Evolutionary conservation across 1,139 yeast species (phyloP).

Genomic region (Nakaseomyces delphensis): DNA sequence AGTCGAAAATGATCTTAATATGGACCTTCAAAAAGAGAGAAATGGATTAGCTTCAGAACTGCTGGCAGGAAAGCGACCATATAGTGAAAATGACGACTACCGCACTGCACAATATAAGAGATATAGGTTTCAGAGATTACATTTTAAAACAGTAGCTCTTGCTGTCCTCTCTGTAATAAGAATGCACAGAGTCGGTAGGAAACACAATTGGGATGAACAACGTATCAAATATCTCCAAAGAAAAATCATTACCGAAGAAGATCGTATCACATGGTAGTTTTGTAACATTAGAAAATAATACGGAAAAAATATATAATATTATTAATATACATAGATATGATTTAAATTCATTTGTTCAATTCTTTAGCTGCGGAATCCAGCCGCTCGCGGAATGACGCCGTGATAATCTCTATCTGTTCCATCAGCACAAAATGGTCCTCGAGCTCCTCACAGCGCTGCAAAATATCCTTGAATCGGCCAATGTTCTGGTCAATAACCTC

Average conservation of each 20-base stretch:
- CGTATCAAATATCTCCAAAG: constrained; percentile 23
- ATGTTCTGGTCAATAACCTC: constrained; percentile 40
- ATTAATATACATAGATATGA: background rate
- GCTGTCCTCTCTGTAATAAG: constrained; percentile 27
- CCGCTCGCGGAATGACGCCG: constrained; percentile 26
- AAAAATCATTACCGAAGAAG: constrained; percentile 23
- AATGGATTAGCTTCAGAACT: background rate
- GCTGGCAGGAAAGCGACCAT: constrained; percentile 2
- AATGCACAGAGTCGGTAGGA: constrained; percentile 21
- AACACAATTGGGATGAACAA: constrained; percentile 24
- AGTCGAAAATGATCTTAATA: constrained; percentile 21
- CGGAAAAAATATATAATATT: background rate
- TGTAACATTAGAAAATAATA: background rate
- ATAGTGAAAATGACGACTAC: background rate
- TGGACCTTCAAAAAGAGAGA: constrained; percentile 4
- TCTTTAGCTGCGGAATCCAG: constrained; percentile 15
- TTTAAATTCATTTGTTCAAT: background rate
- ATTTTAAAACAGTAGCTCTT: constrained; percentile 26
- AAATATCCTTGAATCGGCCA: constrained; percentile 35
- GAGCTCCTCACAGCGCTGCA: constrained; percentile 45
- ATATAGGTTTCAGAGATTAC: constrained; percentile 10
- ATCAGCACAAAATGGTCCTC: constrained; percentile 59
- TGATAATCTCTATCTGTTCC: constrained; percentile 43
- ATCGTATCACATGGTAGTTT: constrained; percentile 23
- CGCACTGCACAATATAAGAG: background rate